Conservation (phyloP, 495 filamentous ascomycete genomes). For the Extremus antarcticus region DNA sequence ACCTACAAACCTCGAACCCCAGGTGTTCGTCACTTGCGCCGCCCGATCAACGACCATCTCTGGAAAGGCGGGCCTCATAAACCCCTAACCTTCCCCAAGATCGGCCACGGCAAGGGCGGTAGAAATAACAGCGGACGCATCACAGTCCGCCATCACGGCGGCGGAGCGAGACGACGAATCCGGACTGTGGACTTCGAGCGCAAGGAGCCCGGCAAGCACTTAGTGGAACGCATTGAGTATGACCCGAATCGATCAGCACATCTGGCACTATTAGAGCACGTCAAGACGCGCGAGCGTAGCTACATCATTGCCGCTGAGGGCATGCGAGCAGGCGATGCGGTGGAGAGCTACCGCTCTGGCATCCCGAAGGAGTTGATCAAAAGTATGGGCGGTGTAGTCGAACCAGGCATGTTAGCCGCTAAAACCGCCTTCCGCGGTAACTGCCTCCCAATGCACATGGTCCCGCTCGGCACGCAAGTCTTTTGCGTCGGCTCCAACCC, state of each 20-base stretch:
- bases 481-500: slow-evolving; percentile 75
- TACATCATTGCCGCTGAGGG: slow-evolving; percentile 93
- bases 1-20: slow-evolving; percentile 93
- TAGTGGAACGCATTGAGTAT: slow-evolving; percentile 88
- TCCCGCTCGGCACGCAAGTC: slow-evolving; percentile 81
- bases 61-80: slow-evolving; percentile 83
- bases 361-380: slow-evolving; percentile 74
- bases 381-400: slow-evolving; percentile 80
- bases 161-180: slow-evolving; percentile 82
- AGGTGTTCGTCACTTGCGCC: slow-evolving; percentile 78
- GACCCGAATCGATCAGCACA: slow-evolving; percentile 89
- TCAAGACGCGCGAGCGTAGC: slow-evolving; percentile 55
- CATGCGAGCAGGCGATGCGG: slow-evolving; percentile 78
- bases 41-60: slow-evolving; percentile 90
- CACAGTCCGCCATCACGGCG: slow-evolving; percentile 82
- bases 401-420: slow-evolving; percentile 88
- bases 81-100: slow-evolving; percentile 77
- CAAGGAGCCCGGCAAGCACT: slow-evolving; percentile 61
- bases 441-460: slow-evolving; percentile 86
- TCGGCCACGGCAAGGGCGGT: slow-evolving; percentile 83
- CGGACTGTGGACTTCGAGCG: slow-evolving; percentile 80
- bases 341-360: slow-evolving; percentile 81
- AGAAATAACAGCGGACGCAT: slow-evolving; percentile 77
- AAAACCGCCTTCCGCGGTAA: slow-evolving; percentile 92
- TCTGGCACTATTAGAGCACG: slow-evolving; percentile 72